Evolutionary conservation across 257 asterid genomes (phyloP).

Genomic region (Ilex aquifolium): DNA sequence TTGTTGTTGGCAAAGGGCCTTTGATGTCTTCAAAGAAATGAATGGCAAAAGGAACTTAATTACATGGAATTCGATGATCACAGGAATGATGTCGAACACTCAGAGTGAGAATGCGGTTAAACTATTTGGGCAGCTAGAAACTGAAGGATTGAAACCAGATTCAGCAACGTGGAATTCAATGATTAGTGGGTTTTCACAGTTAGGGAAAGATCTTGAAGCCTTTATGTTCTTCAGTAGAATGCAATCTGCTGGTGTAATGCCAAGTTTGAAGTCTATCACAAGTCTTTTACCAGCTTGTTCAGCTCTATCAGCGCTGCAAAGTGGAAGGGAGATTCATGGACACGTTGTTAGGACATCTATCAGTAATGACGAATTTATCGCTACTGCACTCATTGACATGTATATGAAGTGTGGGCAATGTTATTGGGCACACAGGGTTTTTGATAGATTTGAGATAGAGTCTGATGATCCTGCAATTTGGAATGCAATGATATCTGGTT

Average conservation of each 20-base stretch:
- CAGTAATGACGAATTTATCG: slow-evolving; percentile 37
- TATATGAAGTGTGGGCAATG: slow-evolving; percentile 81
- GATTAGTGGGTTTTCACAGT: slow-evolving; percentile 70
- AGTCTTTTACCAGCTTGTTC: slow-evolving; percentile 71
- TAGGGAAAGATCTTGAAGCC: slow-evolving; percentile 49
- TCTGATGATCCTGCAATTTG: slow-evolving; percentile 74
- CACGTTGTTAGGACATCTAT: slow-evolving; percentile 39
- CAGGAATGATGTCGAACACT: slow-evolving; percentile 69
- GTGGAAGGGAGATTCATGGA: slow-evolving; percentile 69
- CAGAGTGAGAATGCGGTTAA: slow-evolving; percentile 44
- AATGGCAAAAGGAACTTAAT: slow-evolving; percentile 44
- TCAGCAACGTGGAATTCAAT: slow-evolving; percentile 77
- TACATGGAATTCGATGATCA: slow-evolving; percentile 84
- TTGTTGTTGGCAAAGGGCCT: slow-evolving; percentile 60
- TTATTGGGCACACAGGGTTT: slow-evolving; percentile 34
- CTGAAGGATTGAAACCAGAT: slow-evolving; percentile 51
- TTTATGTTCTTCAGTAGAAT: slow-evolving; percentile 62
- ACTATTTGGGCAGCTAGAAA: slow-evolving; percentile 47
- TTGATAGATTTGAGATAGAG: slow-evolving; percentile 37
- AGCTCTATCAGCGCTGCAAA: slow-evolving; percentile 28
- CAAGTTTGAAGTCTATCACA: slow-evolving; percentile 46
- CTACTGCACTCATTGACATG: slow-evolving; percentile 79
- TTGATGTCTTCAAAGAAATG: slow-evolving; percentile 47
- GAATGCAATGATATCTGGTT: slow-evolving; percentile 94
- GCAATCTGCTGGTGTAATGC: slow-evolving; percentile 37